Percentiles rank a stretch among this genome's conserved stretches.
Conservation (phyloP, 2,329 filamentous ascomycete genomes). For the Talaromyces sp. region DNA sequence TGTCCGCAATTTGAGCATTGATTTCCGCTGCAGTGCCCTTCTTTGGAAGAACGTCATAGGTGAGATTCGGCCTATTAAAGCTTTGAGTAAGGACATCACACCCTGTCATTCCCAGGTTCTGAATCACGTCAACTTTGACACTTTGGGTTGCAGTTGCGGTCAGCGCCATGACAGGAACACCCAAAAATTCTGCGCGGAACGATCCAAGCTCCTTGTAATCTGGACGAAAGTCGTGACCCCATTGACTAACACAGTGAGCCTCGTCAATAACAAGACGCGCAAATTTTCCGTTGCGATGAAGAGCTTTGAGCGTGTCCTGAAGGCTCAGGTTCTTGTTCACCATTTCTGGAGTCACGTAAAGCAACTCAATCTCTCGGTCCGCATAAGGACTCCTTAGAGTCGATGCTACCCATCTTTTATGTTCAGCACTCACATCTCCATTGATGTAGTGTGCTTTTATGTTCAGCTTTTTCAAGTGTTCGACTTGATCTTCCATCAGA, state of each 20-base stretch:
- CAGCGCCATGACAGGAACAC: slow-evolving; percentile 86
- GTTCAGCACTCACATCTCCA: slow-evolving; percentile 60
- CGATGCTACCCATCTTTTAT: slow-evolving; percentile 62
- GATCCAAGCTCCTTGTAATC: slow-evolving; percentile 86
- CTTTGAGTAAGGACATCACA: slow-evolving; percentile 83
- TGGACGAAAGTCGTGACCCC: slow-evolving; percentile 96
- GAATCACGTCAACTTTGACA: slow-evolving; percentile 84
- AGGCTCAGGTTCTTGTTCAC: slow-evolving; percentile 73
- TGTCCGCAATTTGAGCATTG: slow-evolving; percentile 48
- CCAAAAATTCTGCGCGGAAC: slow-evolving; percentile 65
- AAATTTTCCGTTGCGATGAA: slow-evolving; percentile 68
- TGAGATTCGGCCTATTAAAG: slow-evolving; percentile 94
- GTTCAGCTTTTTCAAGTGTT: slow-evolving; percentile 67
- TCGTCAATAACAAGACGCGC: slow-evolving; percentile 95
- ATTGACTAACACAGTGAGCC: slow-evolving; percentile 98
- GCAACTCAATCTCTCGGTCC: slow-evolving; percentile 72
- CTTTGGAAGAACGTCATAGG: slow-evolving; percentile 78
- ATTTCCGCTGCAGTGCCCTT: slow-evolving; percentile 50
- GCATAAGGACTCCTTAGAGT: slow-evolving; percentile 59
- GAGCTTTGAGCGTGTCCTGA: slow-evolving; percentile 56
- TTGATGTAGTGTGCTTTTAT: slow-evolving; percentile 82
- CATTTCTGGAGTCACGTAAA: slow-evolving; percentile 98
- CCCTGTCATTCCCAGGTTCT: slow-evolving; percentile 76
- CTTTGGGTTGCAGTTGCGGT: slow-evolving; percentile 93
- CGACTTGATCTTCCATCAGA: slow-evolving; percentile 95